These are phyloP conservation scores for Austroboletus novae-zelandiae DNA, from an alignment of 1,284 basidiomycete species.

Conservation along the genomic window DNA sequence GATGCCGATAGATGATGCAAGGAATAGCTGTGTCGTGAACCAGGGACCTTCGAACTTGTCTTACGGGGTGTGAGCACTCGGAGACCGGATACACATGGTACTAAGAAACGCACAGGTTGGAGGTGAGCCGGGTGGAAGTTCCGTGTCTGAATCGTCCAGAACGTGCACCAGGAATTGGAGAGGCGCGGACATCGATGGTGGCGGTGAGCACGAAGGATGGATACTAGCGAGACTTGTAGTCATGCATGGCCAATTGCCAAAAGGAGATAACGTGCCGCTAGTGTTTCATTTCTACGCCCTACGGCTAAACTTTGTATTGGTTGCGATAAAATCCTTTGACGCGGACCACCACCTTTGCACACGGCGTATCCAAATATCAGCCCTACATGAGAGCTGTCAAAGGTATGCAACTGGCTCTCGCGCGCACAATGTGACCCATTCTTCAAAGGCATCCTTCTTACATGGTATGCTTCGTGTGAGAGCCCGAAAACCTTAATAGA, in stretches of 20 bases:
- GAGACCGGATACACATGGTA: neutral
- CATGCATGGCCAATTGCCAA: neutral
- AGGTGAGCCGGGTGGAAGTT: constrained; percentile 55
- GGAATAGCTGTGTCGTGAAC: constrained; percentile 87
- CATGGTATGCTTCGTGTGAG: constrained; percentile 51
- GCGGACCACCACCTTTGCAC: constrained; percentile 1
- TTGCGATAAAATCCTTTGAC: too few species aligned
- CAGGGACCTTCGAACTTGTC: constrained; percentile 85
- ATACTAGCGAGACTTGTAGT: neutral
- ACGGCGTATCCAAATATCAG: neutral
- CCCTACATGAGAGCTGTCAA: constrained; percentile 56
- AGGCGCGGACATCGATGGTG: constrained; percentile 12
- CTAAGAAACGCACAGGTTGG: constrained; percentile 46
- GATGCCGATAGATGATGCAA: constrained; percentile 79
- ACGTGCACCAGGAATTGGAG: constrained; percentile 6
- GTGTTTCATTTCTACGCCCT: neutral
- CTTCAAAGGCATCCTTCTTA: constrained; percentile 62
- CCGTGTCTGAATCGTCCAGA: constrained; percentile 23
- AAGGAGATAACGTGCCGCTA: neutral
- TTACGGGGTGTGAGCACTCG: constrained; percentile 21
- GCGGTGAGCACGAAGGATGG: neutral
- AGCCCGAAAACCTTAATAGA: neutral
- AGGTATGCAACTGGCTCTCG: constrained; percentile 39
- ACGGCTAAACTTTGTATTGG: neutral
- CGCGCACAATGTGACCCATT: constrained; percentile 3